Conservation (phyloP, 2,329 filamentous ascomycete genomes). For the Scleromitrula shiraiana region DNA sequence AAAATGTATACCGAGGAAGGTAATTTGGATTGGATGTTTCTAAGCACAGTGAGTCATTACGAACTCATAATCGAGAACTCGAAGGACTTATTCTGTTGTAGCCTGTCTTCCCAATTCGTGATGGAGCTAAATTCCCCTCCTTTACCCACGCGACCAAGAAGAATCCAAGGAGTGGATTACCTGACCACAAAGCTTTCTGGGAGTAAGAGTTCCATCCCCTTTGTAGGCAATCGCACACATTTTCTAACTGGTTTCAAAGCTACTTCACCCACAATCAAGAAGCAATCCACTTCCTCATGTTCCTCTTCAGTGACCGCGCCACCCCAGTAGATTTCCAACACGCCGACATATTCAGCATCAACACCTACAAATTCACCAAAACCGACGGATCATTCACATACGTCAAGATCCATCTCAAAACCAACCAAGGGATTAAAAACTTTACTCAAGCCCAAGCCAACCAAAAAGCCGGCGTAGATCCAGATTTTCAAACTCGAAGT, state of each 20-base stretch:
- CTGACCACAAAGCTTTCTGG: constrained; percentile 22
- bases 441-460: constrained; percentile 41
- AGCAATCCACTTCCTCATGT: constrained; percentile 2
- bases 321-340: not conserved
- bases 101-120: constrained; percentile 64
- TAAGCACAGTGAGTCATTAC: too few species aligned
- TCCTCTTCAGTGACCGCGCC: not conserved
- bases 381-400: constrained; percentile 40
- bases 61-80: too few species aligned
- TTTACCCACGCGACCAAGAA: constrained; percentile 39
- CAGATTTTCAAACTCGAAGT: constrained; percentile 35
- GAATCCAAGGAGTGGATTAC: constrained; percentile 32
- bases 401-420: constrained; percentile 42
- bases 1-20: constrained; percentile 45
- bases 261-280: constrained; percentile 10
- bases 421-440: constrained; percentile 39
- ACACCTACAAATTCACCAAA: constrained; percentile 41
- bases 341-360: constrained; percentile 24
- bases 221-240: constrained; percentile 30
- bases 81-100: too few species aligned
- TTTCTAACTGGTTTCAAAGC: not conserved
- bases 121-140: constrained; percentile 60
- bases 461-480: constrained; percentile 30
- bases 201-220: constrained; percentile 33
- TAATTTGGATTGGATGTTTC: constrained; percentile 33